Base-by-base conservation (phyloP, 2,329 filamentous ascomycete genomes). In the Fusarium subtropicale region DNA sequence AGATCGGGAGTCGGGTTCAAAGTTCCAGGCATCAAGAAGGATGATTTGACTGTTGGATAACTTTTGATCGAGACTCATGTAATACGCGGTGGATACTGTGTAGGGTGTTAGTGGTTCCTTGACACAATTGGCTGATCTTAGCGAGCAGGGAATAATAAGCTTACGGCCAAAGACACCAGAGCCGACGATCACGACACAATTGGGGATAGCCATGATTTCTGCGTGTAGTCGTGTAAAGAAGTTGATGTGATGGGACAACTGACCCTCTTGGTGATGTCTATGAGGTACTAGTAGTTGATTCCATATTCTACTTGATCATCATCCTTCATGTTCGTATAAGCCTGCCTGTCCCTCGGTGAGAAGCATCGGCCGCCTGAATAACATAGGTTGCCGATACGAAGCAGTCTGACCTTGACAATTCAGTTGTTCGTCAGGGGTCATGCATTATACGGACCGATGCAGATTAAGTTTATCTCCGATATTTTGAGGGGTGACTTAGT, bases 211-310 rank as follows among this genome's bases (percentile, higher is more conserved):
- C 46, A 50, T 50, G 46, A 50, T 36, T 20, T 34, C 15, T 26
- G 20, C 10, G 20, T 36, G 4, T n/a, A 26, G 46, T 50, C 31
- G 20, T 50, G 46, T 50, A n/a, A 50, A 26, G 10, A 36, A 50
- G 22, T 36, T 36, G 46, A 50, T 50, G 11, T 26, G 31, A 26
- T 36, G 46, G 20, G 20, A 20, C 2, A 26, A n/a, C 11, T 36
- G 11, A 36, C 22, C 31, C 20, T 50, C 16, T 36, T 50, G 22
- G 46, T n/a, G 46, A 50, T 50, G 31, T 26, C 11, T 50, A 50
- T n/a, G 31, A 31, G 47, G 47, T 50, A 50, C 47, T 36, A 50
- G 47, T 50, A 50, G 31, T 50, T 50, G 47, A 50, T 50, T 33
- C 47, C 47, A 50, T 36, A 10, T 36, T n/a, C 10, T 36, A 36